Evolutionary conservation across 192 early-diverging fungal genomes (phyloP).

Genomic region (Obelidium mucronatum): DNA sequence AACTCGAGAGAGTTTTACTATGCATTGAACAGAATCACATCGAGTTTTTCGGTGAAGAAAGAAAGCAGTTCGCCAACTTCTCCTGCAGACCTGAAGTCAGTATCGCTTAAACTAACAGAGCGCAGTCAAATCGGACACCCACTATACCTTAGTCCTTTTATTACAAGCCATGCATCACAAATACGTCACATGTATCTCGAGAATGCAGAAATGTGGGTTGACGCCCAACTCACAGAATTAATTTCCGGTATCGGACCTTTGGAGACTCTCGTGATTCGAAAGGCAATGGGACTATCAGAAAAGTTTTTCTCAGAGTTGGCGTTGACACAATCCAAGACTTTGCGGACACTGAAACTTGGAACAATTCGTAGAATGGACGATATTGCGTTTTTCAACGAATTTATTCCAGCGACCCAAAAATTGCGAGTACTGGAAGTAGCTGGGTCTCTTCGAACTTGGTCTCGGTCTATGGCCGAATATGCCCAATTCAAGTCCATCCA

Average conservation of each 20-base stretch:
- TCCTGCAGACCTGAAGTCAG: background rate
- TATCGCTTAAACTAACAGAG: background rate
- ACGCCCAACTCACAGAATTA: background rate
- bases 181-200: background rate
- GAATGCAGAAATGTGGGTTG: conserved; percentile 18
- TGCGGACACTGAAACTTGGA: background rate
- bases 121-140: background rate
- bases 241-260: background rate
- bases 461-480: background rate
- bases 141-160: background rate
- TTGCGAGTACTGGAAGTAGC: background rate
- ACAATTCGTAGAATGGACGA: background rate
- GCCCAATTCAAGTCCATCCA: background rate
- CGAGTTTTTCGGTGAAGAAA: background rate
- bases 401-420: background rate
- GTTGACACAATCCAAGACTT: background rate
- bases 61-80: background rate
- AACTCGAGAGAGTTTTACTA: background rate
- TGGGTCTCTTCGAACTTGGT: background rate
- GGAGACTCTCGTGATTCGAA: background rate
- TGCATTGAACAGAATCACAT: background rate
- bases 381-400: background rate
- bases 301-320: conserved; percentile 3
- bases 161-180: background rate
- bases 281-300: background rate